Percentiles rank a stretch among this genome's conserved stretches.
phyloP scores from a whole-genome alignment of 345 rosid species.

The Zanthoxylum bungeanum region DNA sequence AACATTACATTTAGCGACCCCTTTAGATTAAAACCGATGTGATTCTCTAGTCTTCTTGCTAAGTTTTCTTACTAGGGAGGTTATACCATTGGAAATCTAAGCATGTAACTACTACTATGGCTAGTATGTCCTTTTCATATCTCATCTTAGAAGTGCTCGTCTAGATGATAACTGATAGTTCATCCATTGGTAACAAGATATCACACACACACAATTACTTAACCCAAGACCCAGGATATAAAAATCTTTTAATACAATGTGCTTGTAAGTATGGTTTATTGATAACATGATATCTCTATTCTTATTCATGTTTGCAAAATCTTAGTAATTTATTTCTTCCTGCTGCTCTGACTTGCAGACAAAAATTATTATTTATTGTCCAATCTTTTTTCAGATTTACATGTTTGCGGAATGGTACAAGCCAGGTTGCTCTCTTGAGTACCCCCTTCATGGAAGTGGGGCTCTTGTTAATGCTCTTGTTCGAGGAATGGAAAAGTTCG shows the following conservation, averaged over 20 bases:
- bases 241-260: background rate
- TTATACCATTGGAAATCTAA: background rate
- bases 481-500: slow-evolving; percentile 78
- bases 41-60: background rate
- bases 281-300: background rate
- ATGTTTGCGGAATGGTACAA: slow-evolving; percentile 99
- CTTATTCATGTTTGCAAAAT: background rate
- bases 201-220: too few species aligned
- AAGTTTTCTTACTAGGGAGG: background rate
- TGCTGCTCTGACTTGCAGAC: too few species aligned
- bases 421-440: slow-evolving; percentile 80
- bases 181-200: too few species aligned
- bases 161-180: too few species aligned
- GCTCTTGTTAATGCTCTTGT: slow-evolving; percentile 83
- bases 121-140: background rate
- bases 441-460: slow-evolving; percentile 84
- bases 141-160: too few species aligned
- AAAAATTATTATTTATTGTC: too few species aligned
- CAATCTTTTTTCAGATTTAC: slow-evolving; percentile 57
- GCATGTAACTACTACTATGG: background rate
- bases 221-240: background rate
- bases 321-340: background rate
- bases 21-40: too few species aligned
- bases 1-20: too few species aligned
- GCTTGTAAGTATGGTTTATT: background rate